These are phyloP conservation scores for Aspergillus sp. DNA, from an alignment of 2,329 filamentous ascomycete genomes.

Conservation along the genomic window DNA sequence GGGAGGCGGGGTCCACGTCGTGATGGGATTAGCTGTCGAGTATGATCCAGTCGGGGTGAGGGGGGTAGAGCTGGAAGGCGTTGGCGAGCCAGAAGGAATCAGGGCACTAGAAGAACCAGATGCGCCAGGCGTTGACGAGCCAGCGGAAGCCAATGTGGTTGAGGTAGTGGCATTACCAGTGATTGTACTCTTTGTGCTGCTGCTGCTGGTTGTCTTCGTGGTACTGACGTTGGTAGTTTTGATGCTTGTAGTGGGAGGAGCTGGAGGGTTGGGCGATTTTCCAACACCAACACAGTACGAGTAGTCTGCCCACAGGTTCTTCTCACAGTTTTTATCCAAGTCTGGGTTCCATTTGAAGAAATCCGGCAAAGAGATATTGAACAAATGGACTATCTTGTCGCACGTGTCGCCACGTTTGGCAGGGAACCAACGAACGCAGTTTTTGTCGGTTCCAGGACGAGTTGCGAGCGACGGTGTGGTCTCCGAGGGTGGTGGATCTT, in stretches of 20 bases:
- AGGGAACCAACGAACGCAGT: conserved; percentile 14
- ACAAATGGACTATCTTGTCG: not conserved
- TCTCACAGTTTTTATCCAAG: conserved; percentile 6
- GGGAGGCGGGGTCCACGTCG: conserved; percentile 1
- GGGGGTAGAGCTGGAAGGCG: not conserved
- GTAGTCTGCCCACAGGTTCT: conserved; percentile 12
- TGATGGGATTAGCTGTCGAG: conserved; percentile 11
- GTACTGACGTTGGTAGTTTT: not conserved
- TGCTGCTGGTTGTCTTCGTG: not conserved
- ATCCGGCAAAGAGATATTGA: conserved; percentile 3
- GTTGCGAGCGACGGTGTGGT: conserved; percentile 4
- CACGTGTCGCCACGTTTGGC: conserved; percentile 13
- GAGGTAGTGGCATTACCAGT: not conserved
- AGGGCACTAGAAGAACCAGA: not conserved
- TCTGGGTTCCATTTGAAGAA: conserved; percentile 12
- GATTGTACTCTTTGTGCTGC: too few species aligned
- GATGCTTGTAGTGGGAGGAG: not conserved
- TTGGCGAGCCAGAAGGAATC: too few species aligned
- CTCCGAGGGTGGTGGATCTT: not conserved
- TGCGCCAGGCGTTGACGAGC: not conserved
- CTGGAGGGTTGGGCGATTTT: not conserved
- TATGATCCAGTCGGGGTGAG: not conserved
- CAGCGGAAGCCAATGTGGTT: not conserved
- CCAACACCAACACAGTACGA: conserved; percentile 17
- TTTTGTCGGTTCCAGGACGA: conserved; percentile 4